Percentiles rank a stretch among this genome's conserved stretches.
These are phyloP conservation scores for Wickerhamiella allomyrinae DNA, from an alignment of 805 yeast species.

Conservation along the genomic window DNA sequence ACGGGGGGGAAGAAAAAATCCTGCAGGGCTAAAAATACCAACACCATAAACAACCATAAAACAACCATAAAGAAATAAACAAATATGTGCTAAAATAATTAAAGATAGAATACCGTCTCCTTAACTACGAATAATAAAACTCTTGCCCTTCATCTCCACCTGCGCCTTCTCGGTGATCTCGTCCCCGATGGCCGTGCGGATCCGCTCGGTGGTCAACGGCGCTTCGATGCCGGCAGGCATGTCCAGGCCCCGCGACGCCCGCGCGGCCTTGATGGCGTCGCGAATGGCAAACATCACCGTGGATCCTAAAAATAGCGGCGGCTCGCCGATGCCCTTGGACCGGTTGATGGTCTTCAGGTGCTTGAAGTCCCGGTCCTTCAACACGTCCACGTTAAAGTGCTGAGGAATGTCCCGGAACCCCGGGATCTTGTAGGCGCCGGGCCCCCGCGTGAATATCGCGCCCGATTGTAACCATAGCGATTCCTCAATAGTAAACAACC, in stretches of 20 bases:
- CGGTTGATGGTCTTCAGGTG: constrained; percentile 33
- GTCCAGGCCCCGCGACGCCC: constrained; percentile 22
- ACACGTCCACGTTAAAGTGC: constrained; percentile 29
- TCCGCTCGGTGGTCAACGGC: constrained; percentile 34
- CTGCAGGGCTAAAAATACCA: too few relatives aligned
- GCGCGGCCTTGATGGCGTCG: constrained; percentile 29
- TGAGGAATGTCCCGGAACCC: constrained; percentile 37
- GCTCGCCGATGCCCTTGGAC: constrained; percentile 38
- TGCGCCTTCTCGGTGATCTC: constrained; percentile 20
- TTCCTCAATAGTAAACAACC: constrained; percentile 36
- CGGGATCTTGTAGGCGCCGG: constrained; percentile 37
- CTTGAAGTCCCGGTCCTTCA: constrained; percentile 29
- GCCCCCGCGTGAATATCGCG: constrained; percentile 32
- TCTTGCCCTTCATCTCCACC: constrained; percentile 18
- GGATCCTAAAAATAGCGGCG: constrained; percentile 35
- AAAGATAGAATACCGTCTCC: too few relatives aligned
- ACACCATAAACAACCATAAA: too few relatives aligned
- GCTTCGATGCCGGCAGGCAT: constrained; percentile 19
- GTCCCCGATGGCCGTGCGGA: constrained; percentile 31
- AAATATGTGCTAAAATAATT: too few relatives aligned
- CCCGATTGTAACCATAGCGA: constrained; percentile 34
- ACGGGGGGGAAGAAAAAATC: too few relatives aligned
- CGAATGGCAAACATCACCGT: constrained; percentile 32
- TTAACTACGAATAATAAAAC: constrained; percentile 14
- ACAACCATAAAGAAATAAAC: too few relatives aligned